A percentile compares a stretch with the other conserved stretches of the same genome.
Evolutionary conservation across 345 rosid genomes (phyloP).

Genomic region (Eutrema heterophyllum): DNA sequence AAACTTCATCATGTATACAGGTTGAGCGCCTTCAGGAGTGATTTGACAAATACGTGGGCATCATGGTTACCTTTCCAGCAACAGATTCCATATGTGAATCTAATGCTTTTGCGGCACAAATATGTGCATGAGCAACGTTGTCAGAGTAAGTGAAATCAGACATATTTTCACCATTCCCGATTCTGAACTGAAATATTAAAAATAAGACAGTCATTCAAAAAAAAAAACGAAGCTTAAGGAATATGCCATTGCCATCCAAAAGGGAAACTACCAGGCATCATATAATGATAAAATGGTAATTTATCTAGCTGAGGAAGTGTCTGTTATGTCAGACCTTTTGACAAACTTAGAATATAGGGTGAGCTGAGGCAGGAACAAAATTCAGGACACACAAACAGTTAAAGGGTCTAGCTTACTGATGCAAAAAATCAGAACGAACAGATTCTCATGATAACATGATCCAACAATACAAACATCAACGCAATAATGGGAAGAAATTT

Average conservation of each 20-base stretch:
- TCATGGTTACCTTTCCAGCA: slow-evolving; percentile 81
- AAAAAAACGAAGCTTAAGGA: neutral
- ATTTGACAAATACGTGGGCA: neutral
- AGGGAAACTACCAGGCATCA: neutral
- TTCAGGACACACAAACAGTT: neutral
- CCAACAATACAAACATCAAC: neutral
- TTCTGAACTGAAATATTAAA: slow-evolving; percentile 64
- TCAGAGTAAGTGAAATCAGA: slow-evolving; percentile 87
- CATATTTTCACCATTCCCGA: slow-evolving; percentile 79
- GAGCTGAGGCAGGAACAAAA: neutral
- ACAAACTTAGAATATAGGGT: neutral
- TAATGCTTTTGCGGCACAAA: slow-evolving; percentile 75
- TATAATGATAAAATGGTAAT: neutral
- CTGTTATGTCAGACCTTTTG: neutral
- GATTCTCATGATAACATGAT: neutral
- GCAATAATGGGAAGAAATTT: neutral
- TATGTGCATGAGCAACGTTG: slow-evolving; percentile 82
- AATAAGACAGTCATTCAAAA: neutral
- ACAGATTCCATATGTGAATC: slow-evolving; percentile 58
- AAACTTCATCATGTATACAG: slow-evolving; percentile 17
- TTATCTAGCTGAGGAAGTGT: neutral
- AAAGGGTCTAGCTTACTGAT: neutral
- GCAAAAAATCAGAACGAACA: neutral
- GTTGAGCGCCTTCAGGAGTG: neutral
- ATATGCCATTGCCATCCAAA: neutral